A percentile compares a stretch with the other conserved stretches of the same genome.
Conservation (phyloP, 2,329 filamentous ascomycete species). For the Pseudogymnoascus sp. region DNA sequence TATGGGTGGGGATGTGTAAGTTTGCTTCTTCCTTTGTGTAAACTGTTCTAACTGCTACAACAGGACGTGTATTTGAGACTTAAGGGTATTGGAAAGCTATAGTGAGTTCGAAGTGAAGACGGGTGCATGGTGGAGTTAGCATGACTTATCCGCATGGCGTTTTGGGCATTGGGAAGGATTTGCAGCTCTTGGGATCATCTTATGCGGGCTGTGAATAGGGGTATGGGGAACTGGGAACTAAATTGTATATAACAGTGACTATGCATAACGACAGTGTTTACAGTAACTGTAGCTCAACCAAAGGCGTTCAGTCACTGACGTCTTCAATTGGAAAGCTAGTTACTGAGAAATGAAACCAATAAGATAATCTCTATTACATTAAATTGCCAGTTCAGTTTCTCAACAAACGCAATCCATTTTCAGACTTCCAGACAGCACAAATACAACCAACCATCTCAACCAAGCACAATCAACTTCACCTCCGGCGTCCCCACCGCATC, state of each 20-base stretch:
- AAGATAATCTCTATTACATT: background rate
- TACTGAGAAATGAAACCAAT: background rate
- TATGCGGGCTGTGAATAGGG: background rate
- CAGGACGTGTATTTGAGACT: slow-evolving; percentile 60
- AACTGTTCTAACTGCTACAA: slow-evolving; percentile 69
- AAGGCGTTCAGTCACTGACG: background rate
- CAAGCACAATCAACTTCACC: background rate
- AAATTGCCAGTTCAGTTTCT: background rate
- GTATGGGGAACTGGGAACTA: background rate
- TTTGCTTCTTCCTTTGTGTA: background rate
- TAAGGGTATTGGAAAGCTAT: slow-evolving; percentile 47
- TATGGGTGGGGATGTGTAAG: slow-evolving; percentile 68
- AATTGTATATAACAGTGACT: background rate
- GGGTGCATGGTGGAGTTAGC: background rate
- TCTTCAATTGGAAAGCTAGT: background rate
- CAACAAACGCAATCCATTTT: background rate
- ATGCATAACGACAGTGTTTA: background rate
- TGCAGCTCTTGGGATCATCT: background rate
- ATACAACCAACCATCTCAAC: background rate
- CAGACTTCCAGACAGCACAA: background rate
- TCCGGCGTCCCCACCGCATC: background rate
- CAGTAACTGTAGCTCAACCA: background rate
- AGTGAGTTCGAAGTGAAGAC: background rate
- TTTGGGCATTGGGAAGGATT: background rate
- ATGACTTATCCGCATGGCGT: background rate